These are phyloP conservation scores for Falciphora oryzae DNA, from an alignment of 2,329 filamentous ascomycete species.

Conservation along the genomic window DNA sequence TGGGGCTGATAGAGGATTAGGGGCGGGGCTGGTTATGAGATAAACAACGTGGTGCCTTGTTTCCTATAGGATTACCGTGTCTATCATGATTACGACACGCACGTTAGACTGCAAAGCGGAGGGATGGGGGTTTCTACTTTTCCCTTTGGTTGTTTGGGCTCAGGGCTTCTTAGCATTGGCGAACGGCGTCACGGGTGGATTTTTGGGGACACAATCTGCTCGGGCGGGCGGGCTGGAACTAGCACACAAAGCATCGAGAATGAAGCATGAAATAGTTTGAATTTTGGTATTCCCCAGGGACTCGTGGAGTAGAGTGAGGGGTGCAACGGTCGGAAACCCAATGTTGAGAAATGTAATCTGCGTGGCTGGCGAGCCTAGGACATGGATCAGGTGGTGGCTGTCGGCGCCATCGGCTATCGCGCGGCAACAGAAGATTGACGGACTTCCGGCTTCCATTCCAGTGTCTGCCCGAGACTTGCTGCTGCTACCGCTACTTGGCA, in stretches of 20 bases:
- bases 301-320: no score
- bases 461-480: no score
- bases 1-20: slow-evolving; percentile 57
- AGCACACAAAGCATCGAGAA: not conserved
- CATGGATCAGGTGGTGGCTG: not conserved
- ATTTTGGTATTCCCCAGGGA: not conserved
- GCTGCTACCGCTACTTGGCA: no score
- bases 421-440: not conserved
- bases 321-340: no score
- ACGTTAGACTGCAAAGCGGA: not conserved
- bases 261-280: not conserved
- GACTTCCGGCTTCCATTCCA: not conserved
- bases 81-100: not conserved
- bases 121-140: not conserved
- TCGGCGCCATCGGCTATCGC: not conserved
- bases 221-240: no score
- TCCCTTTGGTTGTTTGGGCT: not conserved
- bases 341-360: not conserved
- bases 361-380: not conserved
- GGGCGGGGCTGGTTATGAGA: slow-evolving; percentile 4
- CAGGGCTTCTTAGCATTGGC: not conserved
- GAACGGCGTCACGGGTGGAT: not conserved
- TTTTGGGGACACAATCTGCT: not conserved
- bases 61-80: not conserved
- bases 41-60: not conserved